phyloP scores from a whole-genome alignment of 192 early-diverging fungal genomes.

The Backusella circina region DNA sequence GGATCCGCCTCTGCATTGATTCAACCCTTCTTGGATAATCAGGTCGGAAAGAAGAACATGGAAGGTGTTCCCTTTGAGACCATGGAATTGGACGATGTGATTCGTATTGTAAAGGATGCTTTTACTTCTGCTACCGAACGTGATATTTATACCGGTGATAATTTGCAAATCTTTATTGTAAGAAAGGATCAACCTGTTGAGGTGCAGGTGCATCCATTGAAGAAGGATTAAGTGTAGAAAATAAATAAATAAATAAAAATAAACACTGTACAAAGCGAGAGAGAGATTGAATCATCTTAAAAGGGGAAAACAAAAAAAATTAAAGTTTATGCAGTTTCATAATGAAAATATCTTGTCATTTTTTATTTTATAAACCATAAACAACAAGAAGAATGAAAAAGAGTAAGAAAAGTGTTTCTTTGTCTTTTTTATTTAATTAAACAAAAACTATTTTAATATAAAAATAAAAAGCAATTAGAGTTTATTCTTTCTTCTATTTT shows the following conservation, averaged over 20 bases:
- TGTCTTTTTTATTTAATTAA: too few species aligned
- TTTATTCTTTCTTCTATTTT: background rate
- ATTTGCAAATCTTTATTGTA: conserved; percentile 88
- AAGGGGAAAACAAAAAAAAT: background rate
- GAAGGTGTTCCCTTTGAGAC: conserved; percentile 30
- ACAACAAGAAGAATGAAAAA: too few species aligned
- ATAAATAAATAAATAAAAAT: too few species aligned
- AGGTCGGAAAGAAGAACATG: conserved; percentile 79
- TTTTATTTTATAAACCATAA: background rate
- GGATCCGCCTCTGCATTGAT: conserved; percentile 90
- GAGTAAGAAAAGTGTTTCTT: background rate
- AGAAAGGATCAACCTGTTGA: conserved; percentile 67
- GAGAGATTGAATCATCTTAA: background rate
- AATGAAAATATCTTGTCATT: background rate
- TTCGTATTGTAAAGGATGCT: conserved; percentile 87
- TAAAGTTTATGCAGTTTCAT: background rate
- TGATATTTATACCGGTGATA: conserved; percentile 98
- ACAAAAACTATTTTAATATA: too few species aligned
- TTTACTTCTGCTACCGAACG: conserved; percentile 97
- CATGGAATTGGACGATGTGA: conserved; percentile 58
- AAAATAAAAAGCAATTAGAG: background rate
- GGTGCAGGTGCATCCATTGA: conserved; percentile 73
- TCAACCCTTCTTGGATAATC: conserved; percentile 97
- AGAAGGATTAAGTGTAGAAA: conserved; percentile 96
- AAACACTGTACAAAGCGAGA: too few species aligned